A percentile compares a stretch with the other conserved stretches of the same genome.
These are phyloP conservation scores for Biscogniauxia marginata DNA, from an alignment of 2,329 filamentous ascomycete genomes.

Conservation along the genomic window DNA sequence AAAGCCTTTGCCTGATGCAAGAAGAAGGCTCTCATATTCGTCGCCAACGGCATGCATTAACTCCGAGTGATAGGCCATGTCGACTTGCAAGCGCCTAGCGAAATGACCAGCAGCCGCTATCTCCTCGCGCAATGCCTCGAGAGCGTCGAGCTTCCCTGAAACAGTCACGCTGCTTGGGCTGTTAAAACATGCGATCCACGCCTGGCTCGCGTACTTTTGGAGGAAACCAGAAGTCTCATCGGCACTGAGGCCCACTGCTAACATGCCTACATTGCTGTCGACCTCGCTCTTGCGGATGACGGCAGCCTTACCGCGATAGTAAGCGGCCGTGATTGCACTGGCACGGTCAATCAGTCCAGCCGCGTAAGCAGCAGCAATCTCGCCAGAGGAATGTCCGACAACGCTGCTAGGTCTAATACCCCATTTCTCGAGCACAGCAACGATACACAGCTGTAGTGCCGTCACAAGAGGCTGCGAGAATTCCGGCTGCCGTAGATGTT, in stretches of 20 bases:
- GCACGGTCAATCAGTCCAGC: constrained; percentile 15
- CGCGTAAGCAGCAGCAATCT: constrained; percentile 32
- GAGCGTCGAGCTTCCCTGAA: constrained; percentile 11
- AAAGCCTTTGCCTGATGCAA: neutral
- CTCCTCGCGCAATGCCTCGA: neutral
- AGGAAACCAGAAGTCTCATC: neutral
- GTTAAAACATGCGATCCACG: constrained; percentile 28
- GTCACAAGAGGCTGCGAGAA: constrained; percentile 36
- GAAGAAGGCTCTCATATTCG: constrained; percentile 11
- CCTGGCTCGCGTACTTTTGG: neutral
- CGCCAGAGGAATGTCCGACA: constrained; percentile 16
- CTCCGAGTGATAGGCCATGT: constrained; percentile 22
- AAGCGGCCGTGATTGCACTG: constrained; percentile 21
- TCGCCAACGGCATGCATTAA: constrained; percentile 11
- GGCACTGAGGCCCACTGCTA: constrained; percentile 19
- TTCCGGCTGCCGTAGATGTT: constrained; percentile 23
- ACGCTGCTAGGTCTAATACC: constrained; percentile 14
- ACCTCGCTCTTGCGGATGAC: neutral
- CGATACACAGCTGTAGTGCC: constrained; percentile 36
- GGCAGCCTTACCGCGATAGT: constrained; percentile 11
- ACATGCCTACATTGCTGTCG: constrained; percentile 11
- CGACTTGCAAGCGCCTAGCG: constrained; percentile 22
- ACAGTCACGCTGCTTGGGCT: constrained; percentile 29
- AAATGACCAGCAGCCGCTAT: constrained; percentile 18
- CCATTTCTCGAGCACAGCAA: constrained; percentile 28